These are phyloP conservation scores for Vanderwaltozyma yarrowii DNA, from an alignment of 805 yeast genomes.

Conservation along the genomic window DNA sequence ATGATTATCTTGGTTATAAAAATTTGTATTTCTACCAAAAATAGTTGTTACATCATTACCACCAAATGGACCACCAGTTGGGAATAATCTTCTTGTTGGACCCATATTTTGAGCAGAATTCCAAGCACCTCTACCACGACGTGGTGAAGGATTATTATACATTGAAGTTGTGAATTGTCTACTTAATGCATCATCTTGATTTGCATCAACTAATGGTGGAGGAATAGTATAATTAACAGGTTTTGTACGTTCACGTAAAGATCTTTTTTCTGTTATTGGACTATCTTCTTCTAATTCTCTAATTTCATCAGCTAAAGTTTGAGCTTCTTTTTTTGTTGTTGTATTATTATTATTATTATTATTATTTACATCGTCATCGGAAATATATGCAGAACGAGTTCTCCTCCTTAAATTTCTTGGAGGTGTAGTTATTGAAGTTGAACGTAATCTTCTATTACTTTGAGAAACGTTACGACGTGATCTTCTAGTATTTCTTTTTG, in stretches of 20 bases:
- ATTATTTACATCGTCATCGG: slow-evolving; percentile 17
- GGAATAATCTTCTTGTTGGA: slow-evolving; percentile 63
- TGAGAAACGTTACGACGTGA: slow-evolving; percentile 3
- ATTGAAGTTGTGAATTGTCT: background rate
- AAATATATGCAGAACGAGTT: slow-evolving; percentile 12
- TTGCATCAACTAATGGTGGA: slow-evolving; percentile 52
- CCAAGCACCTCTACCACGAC: slow-evolving; percentile 28
- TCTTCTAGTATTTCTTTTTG: slow-evolving; percentile 7
- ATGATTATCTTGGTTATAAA: slow-evolving; percentile 15
- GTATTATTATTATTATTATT: too few relatives aligned
- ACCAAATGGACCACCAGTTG: slow-evolving; percentile 96
- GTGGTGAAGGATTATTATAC: slow-evolving; percentile 18
- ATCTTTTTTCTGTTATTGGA: slow-evolving; percentile 40
- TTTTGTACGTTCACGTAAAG: slow-evolving; percentile 56
- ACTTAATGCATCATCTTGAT: slow-evolving; percentile 19
- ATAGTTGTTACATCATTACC: slow-evolving; percentile 86
- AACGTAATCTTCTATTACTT: background rate
- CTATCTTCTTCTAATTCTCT: slow-evolving; percentile 57
- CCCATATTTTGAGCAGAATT: slow-evolving; percentile 34
- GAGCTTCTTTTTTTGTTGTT: slow-evolving; percentile 15
- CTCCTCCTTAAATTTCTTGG: slow-evolving; percentile 19
- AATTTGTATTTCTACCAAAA: slow-evolving; percentile 56
- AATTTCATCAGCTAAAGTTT: slow-evolving; percentile 53
- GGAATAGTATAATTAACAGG: slow-evolving; percentile 74
- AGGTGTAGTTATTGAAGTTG: slow-evolving; percentile 7